phyloP scores from a whole-genome alignment of 495 filamentous ascomycete genomes.

The Lasiosphaeria miniovina region DNA sequence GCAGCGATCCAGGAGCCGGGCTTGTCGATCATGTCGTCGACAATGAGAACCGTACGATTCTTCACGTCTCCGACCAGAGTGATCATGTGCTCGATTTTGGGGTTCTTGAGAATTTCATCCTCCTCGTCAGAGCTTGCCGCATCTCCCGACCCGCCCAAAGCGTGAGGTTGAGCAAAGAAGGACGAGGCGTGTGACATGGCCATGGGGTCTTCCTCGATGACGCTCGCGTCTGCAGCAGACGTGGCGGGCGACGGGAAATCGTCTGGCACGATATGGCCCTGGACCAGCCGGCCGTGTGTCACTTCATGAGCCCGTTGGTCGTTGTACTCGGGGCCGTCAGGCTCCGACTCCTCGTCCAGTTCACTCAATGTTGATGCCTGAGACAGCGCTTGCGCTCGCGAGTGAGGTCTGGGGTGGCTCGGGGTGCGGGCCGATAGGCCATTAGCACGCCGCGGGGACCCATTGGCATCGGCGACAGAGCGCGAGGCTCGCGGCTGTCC shows the following conservation, averaged over 20 bases:
- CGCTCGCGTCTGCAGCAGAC: constrained; percentile 56
- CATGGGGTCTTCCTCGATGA: constrained; percentile 58
- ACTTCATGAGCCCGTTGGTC: constrained; percentile 88
- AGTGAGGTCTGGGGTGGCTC: constrained; percentile 16
- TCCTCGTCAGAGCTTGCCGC: constrained; percentile 85
- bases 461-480: constrained; percentile 34
- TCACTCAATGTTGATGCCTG: constrained; percentile 43
- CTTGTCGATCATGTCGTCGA: constrained; percentile 99
- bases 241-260: constrained; percentile 75
- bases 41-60: constrained; percentile 81
- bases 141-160: constrained; percentile 79
- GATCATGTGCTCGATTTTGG: constrained; percentile 84
- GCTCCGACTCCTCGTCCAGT: constrained; percentile 44
- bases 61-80: constrained; percentile 92
- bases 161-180: constrained; percentile 57
- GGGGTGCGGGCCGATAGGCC: constrained; percentile 29
- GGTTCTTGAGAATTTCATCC: constrained; percentile 68
- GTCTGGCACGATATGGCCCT: constrained; percentile 94
- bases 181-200: constrained; percentile 54
- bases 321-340: constrained; percentile 66
- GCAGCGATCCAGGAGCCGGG: constrained; percentile 95
- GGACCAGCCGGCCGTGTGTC: constrained; percentile 86
- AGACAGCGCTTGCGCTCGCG: constrained; percentile 33
- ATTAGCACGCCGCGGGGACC: constrained; percentile 37
- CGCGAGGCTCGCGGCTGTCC: constrained; percentile 21